Evolutionary conservation across 441 rosid species (phyloP).

Genomic region (Erodium trifolium): DNA sequence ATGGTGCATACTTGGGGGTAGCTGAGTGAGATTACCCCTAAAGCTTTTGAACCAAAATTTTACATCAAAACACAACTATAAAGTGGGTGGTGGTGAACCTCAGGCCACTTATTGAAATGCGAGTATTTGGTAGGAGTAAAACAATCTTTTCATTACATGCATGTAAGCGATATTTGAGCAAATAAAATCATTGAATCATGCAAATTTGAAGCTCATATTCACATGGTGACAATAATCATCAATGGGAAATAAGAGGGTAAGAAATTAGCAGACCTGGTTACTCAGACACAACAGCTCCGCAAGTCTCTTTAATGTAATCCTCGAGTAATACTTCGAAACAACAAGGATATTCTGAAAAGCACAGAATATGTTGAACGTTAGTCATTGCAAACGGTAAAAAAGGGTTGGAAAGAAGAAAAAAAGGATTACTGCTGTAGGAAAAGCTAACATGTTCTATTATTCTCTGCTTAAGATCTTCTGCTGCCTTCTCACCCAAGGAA

Average conservation of each 20-base stretch:
- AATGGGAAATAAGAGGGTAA: not conserved
- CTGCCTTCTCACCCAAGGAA: slow-evolving; percentile 82
- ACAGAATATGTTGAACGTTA: slow-evolving; percentile 4
- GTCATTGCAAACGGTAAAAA: not conserved
- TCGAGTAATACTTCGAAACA: slow-evolving; percentile 87
- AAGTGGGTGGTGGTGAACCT: no score
- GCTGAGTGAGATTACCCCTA: no score
- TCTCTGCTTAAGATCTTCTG: slow-evolving; percentile 82
- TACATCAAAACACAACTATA: no score
- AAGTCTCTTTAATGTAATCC: slow-evolving; percentile 77
- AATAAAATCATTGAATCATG: not conserved
- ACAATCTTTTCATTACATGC: no score
- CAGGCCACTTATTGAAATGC: no score
- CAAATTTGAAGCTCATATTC: not conserved
- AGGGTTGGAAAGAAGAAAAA: not conserved
- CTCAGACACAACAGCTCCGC: slow-evolving; percentile 83
- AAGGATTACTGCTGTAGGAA: no score
- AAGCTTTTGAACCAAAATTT: no score
- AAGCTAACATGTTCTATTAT: slow-evolving; percentile 81
- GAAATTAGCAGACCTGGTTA: slow-evolving; percentile 41
- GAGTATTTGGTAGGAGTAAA: no score
- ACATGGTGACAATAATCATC: not conserved
- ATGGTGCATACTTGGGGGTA: no score
- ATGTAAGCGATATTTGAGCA: no score
- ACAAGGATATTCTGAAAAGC: slow-evolving; percentile 86